phyloP scores from a whole-genome alignment of 116 monocot species.

The Posidonia oceanica region DNA sequence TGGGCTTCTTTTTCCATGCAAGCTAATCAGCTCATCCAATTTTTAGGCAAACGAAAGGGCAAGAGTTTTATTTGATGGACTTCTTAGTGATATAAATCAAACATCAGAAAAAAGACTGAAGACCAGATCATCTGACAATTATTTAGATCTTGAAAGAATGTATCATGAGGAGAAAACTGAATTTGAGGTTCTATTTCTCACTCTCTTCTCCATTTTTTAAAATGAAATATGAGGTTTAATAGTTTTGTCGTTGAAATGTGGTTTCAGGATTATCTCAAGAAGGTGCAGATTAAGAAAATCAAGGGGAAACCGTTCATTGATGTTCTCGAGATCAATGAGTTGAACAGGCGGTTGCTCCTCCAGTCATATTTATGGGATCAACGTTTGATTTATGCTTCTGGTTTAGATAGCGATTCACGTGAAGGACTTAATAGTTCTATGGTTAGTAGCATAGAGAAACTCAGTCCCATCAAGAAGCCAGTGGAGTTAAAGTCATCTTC shows the following conservation, averaged over 20 bases:
- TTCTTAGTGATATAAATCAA: constrained; percentile 26
- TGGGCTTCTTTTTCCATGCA: too few species aligned
- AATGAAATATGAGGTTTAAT: not conserved
- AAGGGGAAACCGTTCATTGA: constrained; percentile 49
- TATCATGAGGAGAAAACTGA: constrained; percentile 65
- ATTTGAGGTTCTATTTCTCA: constrained; percentile 50
- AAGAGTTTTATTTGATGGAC: constrained; percentile 44
- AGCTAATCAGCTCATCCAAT: constrained; percentile 5
- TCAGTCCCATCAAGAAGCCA: constrained; percentile 18
- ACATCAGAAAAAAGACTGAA: constrained; percentile 22
- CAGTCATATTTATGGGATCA: constrained; percentile 81
- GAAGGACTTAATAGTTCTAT: constrained; percentile 7
- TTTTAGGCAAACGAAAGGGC: constrained; percentile 44
- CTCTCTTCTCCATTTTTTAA: not conserved
- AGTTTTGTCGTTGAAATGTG: constrained; percentile 11
- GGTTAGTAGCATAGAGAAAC: constrained; percentile 20
- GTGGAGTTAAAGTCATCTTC: constrained; percentile 15
- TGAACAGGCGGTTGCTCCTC: constrained; percentile 59
- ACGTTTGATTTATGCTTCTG: constrained; percentile 45
- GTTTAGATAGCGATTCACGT: constrained; percentile 22
- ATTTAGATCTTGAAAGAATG: constrained; percentile 48
- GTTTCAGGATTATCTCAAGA: constrained; percentile 53
- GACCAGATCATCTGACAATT: constrained; percentile 14
- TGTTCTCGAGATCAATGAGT: constrained; percentile 71
- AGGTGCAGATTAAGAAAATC: constrained; percentile 30